Base-by-base conservation (phyloP, 73 alveolate genomes). In the Paramecium biaurelia region DNA sequence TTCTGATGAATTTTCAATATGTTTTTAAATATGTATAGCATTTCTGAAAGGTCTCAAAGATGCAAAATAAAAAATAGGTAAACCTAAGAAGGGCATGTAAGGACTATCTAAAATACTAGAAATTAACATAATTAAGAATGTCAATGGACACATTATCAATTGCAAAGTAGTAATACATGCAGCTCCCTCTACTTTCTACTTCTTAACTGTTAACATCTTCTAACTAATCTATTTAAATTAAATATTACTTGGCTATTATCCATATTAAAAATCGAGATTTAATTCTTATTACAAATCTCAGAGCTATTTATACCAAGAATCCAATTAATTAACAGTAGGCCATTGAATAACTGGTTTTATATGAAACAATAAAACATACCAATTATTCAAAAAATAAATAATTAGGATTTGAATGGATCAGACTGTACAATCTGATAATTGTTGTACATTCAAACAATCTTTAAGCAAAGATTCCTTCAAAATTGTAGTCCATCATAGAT, bases 31-130 rank as follows among this genome's bases (percentile, higher is more conserved):
- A 42, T 89, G 85, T 12, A 58, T 41, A 10, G 68, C 20, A 43
- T 70, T 70, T 89, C 94, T 70, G 21, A 23, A 70, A 6, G 94
- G 94, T 42, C 94, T 37, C 2, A 82, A 35, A 28, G 87, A 89
- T 24, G 70, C 89, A 63, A 68, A 70, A 21, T 30, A 43, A 89
- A 70, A 89, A 9, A 70, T 23, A 1, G 94, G 94, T 32, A 89
- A 18, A 11, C 94, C 94, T 5, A 89, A 53, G 32, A 89, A 89
- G 7, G 94, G 94, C 49, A 89, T 57, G 20, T 70, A 89, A 3
- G 94, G 94, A 70, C 35, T 63, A 45, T 89, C 94, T 7, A 89
- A 45, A 11, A 89, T 14, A 15, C 92, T 24, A 14, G 94, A 63
- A 0, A 70, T 45, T 10, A 79, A 3, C 56, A 79, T 38, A 12